Conservation (phyloP, 2,329 filamentous ascomycete genomes). For the Xylariaceae sp. region DNA sequence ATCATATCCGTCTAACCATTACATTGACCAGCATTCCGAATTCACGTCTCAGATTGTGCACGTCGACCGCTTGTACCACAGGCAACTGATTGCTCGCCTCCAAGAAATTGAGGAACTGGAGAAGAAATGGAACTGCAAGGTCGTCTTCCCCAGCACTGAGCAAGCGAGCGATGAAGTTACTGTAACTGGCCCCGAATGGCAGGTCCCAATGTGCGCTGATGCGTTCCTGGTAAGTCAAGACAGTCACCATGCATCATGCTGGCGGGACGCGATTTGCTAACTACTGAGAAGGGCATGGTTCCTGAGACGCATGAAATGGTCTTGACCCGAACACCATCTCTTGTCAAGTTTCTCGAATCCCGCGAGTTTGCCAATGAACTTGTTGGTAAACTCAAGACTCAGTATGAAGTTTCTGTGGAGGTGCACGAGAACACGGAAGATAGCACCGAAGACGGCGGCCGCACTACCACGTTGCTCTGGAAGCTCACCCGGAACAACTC, state of each 20-base stretch:
- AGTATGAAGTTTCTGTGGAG: constrained; percentile 86
- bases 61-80: constrained; percentile 91
- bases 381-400: constrained; percentile 75
- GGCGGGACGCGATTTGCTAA: constrained; percentile 27
- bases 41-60: constrained; percentile 91
- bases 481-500: constrained; percentile 96
- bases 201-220: constrained; percentile 94
- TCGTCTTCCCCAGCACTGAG: constrained; percentile 95
- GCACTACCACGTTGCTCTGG: constrained; percentile 62
- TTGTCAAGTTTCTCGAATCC: constrained; percentile 78
- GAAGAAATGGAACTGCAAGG: constrained; percentile 99
- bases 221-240: constrained; percentile 67
- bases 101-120: constrained; percentile 89
- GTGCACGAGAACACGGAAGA: constrained; percentile 61
- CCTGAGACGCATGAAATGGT: constrained; percentile 92
- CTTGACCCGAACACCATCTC: constrained; percentile 66
- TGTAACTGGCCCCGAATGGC: constrained; percentile 94
- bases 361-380: constrained; percentile 76
- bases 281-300: constrained; percentile 70
- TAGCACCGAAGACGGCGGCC: constrained; percentile 50
- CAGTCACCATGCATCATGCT: background rate
- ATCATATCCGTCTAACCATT: background rate
- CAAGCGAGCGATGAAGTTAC: constrained; percentile 94
- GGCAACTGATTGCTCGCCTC: constrained; percentile 84
- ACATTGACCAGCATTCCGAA: constrained; percentile 68